Evolutionary conservation across 768 basidiomycete genomes (phyloP), one percentile per base, ranked within the genome.

Genomic region (Naganishia vaughanmartiniae): DNA sequence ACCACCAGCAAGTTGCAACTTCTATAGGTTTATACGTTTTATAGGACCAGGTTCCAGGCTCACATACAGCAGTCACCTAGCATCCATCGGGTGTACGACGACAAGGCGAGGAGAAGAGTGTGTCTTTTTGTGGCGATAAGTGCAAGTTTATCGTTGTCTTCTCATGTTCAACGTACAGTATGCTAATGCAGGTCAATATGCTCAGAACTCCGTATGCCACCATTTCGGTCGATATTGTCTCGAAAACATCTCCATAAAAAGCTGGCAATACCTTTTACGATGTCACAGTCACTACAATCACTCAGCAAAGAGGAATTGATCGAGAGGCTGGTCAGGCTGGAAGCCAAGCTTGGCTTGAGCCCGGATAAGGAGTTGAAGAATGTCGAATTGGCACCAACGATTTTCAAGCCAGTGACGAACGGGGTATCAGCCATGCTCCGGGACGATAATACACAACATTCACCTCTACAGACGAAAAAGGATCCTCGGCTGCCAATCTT

Each of bases 251-350:
- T 42, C 2, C 24, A 45, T 14, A 63, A 63, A 45, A 63, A 15
- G 28, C 36, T 45, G n/a, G 42, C 24, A 34, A 42, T 63, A 34
- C 57, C 57, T 12, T 58, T 33, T 17, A 19, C 26, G 24, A 63
- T 63, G 60, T 11, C 60, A 7, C 60, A 63, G 39, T 26, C 60
- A 17, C 60, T 63, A 14, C 60, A 63, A 30, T 2, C 39, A 17
- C 60, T 63, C 60, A 26, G 34, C 60, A 63, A 63, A 36, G 39
- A 63, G 24, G 60, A 63, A 24, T 26, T 63, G 5, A 63, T 63
- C 26, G 60, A 45, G 36, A 39, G 42, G 36, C 11, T 63, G n/a
- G 36, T 63, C 39, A 63, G 26, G 60, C n/a, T 63, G 10, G 60
- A 63, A 26, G 36, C 60, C 24, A 45, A n/a, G 12, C 36, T 36